These are phyloP conservation scores for Tarenaya hassleriana DNA, from an alignment of 345 rosid genomes.

Conservation along the genomic window DNA sequence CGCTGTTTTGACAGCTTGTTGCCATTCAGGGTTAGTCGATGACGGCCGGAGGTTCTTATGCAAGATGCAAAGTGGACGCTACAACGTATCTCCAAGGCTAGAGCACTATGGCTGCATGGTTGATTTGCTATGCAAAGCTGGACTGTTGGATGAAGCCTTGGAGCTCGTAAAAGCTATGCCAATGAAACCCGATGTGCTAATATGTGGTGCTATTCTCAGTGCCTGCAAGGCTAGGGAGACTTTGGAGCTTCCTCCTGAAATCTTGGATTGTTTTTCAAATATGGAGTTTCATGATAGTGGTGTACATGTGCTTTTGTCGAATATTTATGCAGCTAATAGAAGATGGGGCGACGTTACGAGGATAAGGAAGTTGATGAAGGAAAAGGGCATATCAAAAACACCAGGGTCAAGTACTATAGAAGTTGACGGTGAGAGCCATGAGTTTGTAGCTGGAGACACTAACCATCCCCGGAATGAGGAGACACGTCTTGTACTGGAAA, in stretches of 20 bases:
- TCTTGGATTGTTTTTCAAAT: conserved; percentile 27
- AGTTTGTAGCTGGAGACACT: conserved; percentile 18
- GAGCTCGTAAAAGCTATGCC: conserved; percentile 31
- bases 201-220: conserved; percentile 46
- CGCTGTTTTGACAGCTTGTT: conserved; percentile 36
- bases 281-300: conserved; percentile 38
- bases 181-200: conserved; percentile 36
- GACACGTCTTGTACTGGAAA: conserved; percentile 6
- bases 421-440: conserved; percentile 6
- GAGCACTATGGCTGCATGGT: conserved; percentile 37
- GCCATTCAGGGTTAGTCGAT: conserved; percentile 38
- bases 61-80: conserved; percentile 27
- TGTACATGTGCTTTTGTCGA: conserved; percentile 36
- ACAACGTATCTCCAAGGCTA: conserved; percentile 32
- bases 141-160: conserved; percentile 39
- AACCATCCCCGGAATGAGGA: conserved; percentile 17
- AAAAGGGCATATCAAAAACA: conserved; percentile 18
- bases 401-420: conserved; percentile 18
- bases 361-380: conserved; percentile 21
- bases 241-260: conserved; percentile 25
- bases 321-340: conserved; percentile 34
- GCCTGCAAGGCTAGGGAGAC: conserved; percentile 34
- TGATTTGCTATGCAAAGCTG: conserved; percentile 38
- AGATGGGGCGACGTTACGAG: conserved; percentile 33
- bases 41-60: conserved; percentile 35